Base-by-base conservation (phyloP, 2,329 filamentous ascomycete genomes). In the Gyromitra esculenta region DNA sequence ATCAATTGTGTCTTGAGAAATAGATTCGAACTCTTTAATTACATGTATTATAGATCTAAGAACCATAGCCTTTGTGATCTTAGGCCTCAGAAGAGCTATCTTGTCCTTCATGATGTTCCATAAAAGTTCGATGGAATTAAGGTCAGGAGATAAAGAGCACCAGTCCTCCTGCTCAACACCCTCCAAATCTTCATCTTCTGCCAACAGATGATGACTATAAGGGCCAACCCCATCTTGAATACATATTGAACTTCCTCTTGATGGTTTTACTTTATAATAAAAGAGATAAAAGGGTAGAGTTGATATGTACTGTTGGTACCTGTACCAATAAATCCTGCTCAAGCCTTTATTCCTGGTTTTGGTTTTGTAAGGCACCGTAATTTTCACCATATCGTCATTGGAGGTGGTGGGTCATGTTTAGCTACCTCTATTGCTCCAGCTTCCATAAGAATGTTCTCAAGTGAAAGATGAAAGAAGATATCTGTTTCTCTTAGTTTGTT, bases 1-100 rank as follows among this genome's bases (percentile, higher is more conserved):
- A 62, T 68, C 54, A 54, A 73, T 73, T 56, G 35, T 57, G 7
- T 67, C 21, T 25, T 60, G 52, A 25, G 63, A 41, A 39, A 71
- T 25, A 37, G 31, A 8, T 21, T 71, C 68, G 48, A 31, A 63
- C 25, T 63, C 45, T 48, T 54, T 21, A 6, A 52, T 21, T 21
- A 21, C 18, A 21, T 21, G 4, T 52, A 56, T 11, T 9, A 54
- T 13, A 56, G 43, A 52, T 25, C 13, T 56, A 31, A 71, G 8
- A 39, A 31, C 57, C 18, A 56, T 63, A 18, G n/a, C n/a, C 31
- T 45, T 71, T 35, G 35, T 56, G n/a, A 64, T 11, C 7, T n/a
- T 71, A 63, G 45, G 45, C 5, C 25, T 63, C 37, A 6, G 9
- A 54, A 41, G 8, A 43, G 13, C 60, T 43, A 73, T 45, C 5